phyloP scores from a whole-genome alignment of 352 stramenopile genomes.

The Phytopythium aichiense region DNA sequence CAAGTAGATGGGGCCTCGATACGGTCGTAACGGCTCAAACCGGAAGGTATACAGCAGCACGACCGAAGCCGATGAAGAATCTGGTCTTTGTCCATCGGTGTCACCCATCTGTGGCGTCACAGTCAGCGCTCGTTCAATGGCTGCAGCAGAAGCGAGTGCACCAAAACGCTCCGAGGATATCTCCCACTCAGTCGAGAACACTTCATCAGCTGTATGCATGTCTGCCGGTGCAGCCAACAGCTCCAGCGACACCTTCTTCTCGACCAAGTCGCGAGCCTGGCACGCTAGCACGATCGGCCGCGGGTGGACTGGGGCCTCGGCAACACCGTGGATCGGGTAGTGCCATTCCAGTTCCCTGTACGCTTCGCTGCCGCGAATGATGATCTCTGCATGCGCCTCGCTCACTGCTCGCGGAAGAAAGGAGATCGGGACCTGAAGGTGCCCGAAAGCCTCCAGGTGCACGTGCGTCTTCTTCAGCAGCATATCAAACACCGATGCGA shows the following conservation, averaged over 20 bases:
- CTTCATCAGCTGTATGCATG: slow-evolving; percentile 38
- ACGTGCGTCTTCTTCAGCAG: slow-evolving; percentile 70
- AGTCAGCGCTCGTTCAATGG: slow-evolving; percentile 53
- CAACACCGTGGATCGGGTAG: slow-evolving; percentile 71
- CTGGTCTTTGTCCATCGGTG: neutral
- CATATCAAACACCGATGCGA: slow-evolving; percentile 47
- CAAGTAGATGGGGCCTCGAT: slow-evolving; percentile 69
- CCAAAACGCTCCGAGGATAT: slow-evolving; percentile 56
- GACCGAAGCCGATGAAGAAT: slow-evolving; percentile 5
- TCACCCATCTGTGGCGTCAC: slow-evolving; percentile 21
- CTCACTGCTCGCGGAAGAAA: slow-evolving; percentile 82
- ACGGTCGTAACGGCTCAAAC: slow-evolving; percentile 87
- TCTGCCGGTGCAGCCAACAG: slow-evolving; percentile 45
- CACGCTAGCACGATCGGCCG: slow-evolving; percentile 54
- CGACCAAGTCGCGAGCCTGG: slow-evolving; percentile 57
- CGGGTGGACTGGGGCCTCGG: slow-evolving; percentile 62
- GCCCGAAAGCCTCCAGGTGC: slow-evolving; percentile 75
- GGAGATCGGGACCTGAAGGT: slow-evolving; percentile 88
- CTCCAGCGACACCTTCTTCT: slow-evolving; percentile 62
- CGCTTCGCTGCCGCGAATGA: slow-evolving; percentile 59
- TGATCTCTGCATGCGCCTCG: slow-evolving; percentile 60
- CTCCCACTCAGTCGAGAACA: slow-evolving; percentile 59
- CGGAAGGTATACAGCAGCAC: slow-evolving; percentile 50
- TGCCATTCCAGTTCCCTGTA: slow-evolving; percentile 72
- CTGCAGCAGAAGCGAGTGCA: slow-evolving; percentile 28